These are phyloP conservation scores for Fraxinus americana DNA, from an alignment of 257 asterid species.

Conservation along the genomic window DNA sequence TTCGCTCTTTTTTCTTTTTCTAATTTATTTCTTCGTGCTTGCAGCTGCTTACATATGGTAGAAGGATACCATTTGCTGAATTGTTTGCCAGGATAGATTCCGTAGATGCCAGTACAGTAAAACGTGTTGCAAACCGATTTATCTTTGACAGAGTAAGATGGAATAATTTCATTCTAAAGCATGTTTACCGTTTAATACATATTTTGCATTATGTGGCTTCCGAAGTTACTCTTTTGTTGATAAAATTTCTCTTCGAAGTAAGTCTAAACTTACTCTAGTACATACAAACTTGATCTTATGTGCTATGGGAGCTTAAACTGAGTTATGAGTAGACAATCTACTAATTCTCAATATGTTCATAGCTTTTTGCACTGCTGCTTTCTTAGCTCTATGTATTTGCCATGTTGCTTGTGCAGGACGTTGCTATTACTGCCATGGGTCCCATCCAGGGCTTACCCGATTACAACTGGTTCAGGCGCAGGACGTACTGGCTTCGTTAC, in stretches of 20 bases:
- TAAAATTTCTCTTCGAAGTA: no score
- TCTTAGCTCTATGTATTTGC: not conserved
- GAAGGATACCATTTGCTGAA: constrained; percentile 92
- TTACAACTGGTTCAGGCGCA: constrained; percentile 99
- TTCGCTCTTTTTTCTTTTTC: not conserved
- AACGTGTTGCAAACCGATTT: constrained; percentile 90
- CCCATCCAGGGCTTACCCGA: constrained; percentile 87
- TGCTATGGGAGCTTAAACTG: no score
- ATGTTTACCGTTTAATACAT: not conserved
- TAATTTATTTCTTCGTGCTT: constrained; percentile 21
- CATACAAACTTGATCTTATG: no score
- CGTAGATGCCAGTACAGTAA: constrained; percentile 79
- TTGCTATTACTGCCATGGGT: constrained; percentile 79
- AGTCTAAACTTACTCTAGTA: no score
- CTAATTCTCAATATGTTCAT: not conserved
- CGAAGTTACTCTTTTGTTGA: no score
- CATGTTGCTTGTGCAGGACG: constrained; percentile 56
- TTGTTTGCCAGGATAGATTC: constrained; percentile 94
- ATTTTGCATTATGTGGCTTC: not conserved
- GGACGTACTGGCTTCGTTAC: constrained; percentile 98
- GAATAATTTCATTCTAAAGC: not conserved
- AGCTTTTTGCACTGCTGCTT: not conserved
- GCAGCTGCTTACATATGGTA: constrained; percentile 93
- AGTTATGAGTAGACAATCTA: not conserved
- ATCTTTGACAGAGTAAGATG: constrained; percentile 71